A percentile compares a stretch with the other conserved stretches of the same genome.
Conservation (phyloP, 768 basidiomycete species). For the Tulasnella sp. region DNA sequence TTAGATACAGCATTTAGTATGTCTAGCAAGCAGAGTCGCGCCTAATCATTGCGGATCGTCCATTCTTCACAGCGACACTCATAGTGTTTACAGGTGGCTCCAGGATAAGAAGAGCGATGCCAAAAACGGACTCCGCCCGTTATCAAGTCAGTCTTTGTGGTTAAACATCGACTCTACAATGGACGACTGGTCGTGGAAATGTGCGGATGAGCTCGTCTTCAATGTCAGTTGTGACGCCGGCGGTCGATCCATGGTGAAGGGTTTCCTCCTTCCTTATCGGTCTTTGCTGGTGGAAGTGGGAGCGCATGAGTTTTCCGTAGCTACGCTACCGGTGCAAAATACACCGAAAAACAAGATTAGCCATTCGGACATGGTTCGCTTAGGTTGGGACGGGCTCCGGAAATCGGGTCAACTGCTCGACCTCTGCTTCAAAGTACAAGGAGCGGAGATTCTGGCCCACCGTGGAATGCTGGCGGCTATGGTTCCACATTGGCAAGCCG, state of each 20-base stretch:
- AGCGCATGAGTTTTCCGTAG: not conserved
- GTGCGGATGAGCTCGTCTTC: not conserved
- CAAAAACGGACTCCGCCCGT: not conserved
- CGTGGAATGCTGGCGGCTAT: constrained; percentile 1
- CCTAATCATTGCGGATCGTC: not conserved
- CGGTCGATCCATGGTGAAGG: not conserved
- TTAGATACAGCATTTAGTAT: not conserved
- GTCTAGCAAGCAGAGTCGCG: not conserved
- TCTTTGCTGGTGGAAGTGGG: not conserved
- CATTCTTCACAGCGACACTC: not conserved
- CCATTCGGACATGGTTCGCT: not conserved
- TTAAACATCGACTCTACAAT: not conserved
- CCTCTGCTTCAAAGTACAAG: not conserved
- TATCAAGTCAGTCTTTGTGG: not conserved
- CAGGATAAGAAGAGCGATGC: not conserved
- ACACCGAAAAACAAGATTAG: not conserved
- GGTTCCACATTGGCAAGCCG: not conserved
- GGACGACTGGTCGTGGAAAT: not conserved
- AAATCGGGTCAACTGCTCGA: not conserved
- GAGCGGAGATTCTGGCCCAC: not conserved
- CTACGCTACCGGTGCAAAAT: not conserved
- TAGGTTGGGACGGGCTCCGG: not conserved
- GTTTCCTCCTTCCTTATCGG: not conserved
- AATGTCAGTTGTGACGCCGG: not conserved
- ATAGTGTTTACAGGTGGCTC: not conserved